Percentiles rank a stretch among this genome's conserved stretches.
Conservation (phyloP, 2,329 filamentous ascomycete species). For the Teratosphaeria viscida region DNA sequence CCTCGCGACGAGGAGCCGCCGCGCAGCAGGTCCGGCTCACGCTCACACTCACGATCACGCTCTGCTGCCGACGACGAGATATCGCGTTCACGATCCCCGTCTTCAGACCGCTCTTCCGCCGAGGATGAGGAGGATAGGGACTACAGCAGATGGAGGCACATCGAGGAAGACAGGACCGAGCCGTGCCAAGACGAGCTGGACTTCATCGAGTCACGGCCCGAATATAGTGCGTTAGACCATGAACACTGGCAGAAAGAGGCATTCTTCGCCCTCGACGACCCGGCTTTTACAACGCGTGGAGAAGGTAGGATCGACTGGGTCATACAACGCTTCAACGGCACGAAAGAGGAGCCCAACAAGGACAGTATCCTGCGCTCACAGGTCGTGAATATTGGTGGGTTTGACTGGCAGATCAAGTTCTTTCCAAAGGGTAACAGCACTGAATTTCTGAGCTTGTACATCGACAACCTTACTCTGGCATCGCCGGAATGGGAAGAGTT, state of each 20-base stretch:
- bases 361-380: conserved; percentile 50
- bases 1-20: neutral
- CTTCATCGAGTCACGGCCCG: conserved; percentile 42
- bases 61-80: neutral
- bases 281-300: conserved; percentile 44
- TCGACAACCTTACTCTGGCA: conserved; percentile 47
- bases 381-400: conserved; percentile 45
- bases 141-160: conserved; percentile 25
- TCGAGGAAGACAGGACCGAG: conserved; percentile 45
- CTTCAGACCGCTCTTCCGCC: conserved; percentile 7
- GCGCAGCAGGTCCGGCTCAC: neutral
- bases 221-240: conserved; percentile 48
- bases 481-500: conserved; percentile 11
- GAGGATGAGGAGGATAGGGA: conserved; percentile 21
- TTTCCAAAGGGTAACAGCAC: conserved; percentile 52
- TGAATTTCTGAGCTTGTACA: conserved; percentile 48
- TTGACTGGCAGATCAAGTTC: conserved; percentile 57
- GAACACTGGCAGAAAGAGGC: conserved; percentile 49
- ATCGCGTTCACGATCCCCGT: neutral
- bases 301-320: conserved; percentile 50
- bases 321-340: conserved; percentile 49
- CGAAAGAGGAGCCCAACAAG: conserved; percentile 48
- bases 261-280: conserved; percentile 46
- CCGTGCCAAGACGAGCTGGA: conserved; percentile 50
- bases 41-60: neutral